Evolutionary conservation across 1,139 yeast genomes (phyloP).

Genomic region (Magnusiomyces suaveolens): DNA sequence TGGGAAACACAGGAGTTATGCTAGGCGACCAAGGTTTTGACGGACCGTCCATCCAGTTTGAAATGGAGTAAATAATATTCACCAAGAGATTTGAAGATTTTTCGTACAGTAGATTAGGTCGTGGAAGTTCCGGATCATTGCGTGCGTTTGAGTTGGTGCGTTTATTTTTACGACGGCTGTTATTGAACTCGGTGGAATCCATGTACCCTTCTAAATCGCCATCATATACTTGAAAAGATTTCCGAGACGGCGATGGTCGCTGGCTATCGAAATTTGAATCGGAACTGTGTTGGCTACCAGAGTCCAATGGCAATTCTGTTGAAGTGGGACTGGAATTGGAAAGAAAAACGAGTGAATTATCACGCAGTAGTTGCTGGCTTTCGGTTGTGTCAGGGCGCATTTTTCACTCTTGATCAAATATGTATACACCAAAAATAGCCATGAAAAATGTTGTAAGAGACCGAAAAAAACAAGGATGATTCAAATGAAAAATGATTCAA

Average conservation of each 20-base stretch:
- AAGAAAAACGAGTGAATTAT: not conserved
- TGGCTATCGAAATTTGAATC: not conserved
- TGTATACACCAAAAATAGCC: no score
- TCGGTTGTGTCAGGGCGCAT: not conserved
- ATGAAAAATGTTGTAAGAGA: not conserved
- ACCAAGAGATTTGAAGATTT: not conserved
- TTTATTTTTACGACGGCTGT: not conserved
- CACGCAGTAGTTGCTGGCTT: not conserved
- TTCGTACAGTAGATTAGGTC: not conserved
- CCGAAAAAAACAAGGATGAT: not conserved
- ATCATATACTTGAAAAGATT: not conserved
- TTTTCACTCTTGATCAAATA: not conserved
- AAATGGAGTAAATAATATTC: not conserved
- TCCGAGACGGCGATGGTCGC: not conserved
- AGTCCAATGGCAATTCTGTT: not conserved
- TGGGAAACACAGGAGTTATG: conserved; percentile 11
- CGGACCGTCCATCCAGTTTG: conserved; percentile 15
- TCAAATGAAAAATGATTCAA: not conserved
- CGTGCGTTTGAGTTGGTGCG: not conserved
- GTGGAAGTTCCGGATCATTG: not conserved
- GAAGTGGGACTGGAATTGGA: not conserved
- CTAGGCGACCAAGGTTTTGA: conserved; percentile 8
- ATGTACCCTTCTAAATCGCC: not conserved
- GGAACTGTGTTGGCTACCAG: not conserved
- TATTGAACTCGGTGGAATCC: not conserved